Evolutionary conservation across 176 grass and related monocot genomes (phyloP).

Genomic region (Pontederia paniculata): DNA sequence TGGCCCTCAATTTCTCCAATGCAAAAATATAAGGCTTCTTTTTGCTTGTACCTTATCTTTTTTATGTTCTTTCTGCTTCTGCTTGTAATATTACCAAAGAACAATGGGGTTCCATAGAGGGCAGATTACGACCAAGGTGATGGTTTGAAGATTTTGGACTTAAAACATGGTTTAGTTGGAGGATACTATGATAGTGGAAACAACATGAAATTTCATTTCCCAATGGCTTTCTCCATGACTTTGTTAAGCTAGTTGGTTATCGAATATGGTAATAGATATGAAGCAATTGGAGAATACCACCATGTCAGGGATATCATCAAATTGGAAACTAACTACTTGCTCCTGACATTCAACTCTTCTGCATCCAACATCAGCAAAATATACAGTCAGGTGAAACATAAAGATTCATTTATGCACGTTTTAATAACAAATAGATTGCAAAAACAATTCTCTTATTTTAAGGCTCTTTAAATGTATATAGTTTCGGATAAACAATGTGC

Average conservation of each 20-base stretch:
- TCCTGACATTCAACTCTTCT: neutral
- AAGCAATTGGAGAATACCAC: neutral
- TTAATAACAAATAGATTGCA: no score
- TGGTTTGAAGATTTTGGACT: no score
- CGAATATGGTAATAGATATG: slow-evolving; percentile 9
- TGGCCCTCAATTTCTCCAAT: no score
- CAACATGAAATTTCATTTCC: slow-evolving; percentile 22
- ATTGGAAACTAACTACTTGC: slow-evolving; percentile 11
- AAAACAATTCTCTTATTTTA: no score
- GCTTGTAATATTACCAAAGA: neutral
- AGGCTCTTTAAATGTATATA: no score
- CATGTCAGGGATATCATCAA: slow-evolving; percentile 18
- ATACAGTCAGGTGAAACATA: neutral
- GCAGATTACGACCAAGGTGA: neutral
- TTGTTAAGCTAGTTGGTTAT: slow-evolving; percentile 15
- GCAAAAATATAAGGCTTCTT: no score
- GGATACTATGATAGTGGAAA: slow-evolving; percentile 14
- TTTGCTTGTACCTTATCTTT: no score
- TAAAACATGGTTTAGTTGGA: slow-evolving; percentile 11
- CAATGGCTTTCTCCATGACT: slow-evolving; percentile 10
- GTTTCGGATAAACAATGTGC: no score
- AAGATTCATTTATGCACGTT: no score
- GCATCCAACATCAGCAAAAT: neutral
- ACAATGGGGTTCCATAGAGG: slow-evolving; percentile 5
- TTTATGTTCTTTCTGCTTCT: no score